phyloP scores from a whole-genome alignment of 306 rosid genomes.

The Vachellia pachyceras region DNA sequence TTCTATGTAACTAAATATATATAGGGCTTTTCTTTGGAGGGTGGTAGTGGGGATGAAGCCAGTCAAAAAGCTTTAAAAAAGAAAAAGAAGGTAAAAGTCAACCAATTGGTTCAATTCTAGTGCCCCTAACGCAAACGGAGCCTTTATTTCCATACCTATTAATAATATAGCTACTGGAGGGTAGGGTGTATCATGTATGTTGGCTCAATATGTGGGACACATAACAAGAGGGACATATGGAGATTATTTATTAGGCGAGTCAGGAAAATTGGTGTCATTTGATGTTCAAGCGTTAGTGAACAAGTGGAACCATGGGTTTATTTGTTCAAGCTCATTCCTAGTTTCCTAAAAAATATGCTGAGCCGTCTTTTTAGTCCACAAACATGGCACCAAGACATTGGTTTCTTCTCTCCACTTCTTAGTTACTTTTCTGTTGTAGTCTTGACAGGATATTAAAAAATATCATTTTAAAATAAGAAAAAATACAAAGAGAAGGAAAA shows the following conservation, averaged over 20 bases:
- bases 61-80: neutral
- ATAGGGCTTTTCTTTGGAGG: neutral
- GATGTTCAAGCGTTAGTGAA: slow-evolving; percentile 4
- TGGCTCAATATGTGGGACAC: neutral
- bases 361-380: neutral
- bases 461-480: neutral
- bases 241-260: neutral
- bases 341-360: slow-evolving; percentile 4
- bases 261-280: neutral
- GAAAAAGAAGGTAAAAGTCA: neutral
- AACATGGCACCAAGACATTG: neutral
- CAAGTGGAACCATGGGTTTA: neutral
- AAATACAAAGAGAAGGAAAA: neutral
- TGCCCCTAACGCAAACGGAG: neutral
- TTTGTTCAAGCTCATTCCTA: neutral
- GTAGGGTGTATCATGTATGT: neutral
- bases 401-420: slow-evolving; percentile 3
- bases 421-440: slow-evolving; percentile 14
- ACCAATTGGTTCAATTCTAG: neutral
- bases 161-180: neutral
- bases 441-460: neutral
- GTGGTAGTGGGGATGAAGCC: neutral
- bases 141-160: neutral
- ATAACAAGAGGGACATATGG: neutral
- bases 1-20: neutral